Percentiles rank a stretch among this genome's conserved stretches.
phyloP scores from a whole-genome alignment of 1,284 basidiomycete species.

The Athelia sp. region DNA sequence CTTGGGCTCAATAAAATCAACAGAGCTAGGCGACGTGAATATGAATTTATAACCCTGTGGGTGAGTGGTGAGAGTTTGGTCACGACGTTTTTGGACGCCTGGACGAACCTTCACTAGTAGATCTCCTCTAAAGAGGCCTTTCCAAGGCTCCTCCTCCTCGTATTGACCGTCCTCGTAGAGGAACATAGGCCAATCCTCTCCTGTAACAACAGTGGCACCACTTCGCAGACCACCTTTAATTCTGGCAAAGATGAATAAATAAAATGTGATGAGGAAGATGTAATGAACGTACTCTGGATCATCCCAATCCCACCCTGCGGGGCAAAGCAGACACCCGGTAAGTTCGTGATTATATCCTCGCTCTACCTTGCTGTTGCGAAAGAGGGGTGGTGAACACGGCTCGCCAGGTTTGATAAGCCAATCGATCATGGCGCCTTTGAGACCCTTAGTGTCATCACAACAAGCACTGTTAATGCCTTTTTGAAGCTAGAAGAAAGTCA shows the following conservation, averaged over 20 bases:
- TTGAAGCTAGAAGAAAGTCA: constrained; percentile 7
- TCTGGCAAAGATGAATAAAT: neutral
- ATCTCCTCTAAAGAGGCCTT: constrained; percentile 1
- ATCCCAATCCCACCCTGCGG: constrained; percentile 3
- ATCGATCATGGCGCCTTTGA: constrained; percentile 6
- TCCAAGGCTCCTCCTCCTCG: constrained; percentile 2
- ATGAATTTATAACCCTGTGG: constrained; percentile 1
- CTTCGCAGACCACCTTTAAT: neutral
- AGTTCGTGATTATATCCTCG: constrained; percentile 2
- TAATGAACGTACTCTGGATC: constrained; percentile 2
- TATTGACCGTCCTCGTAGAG: constrained; percentile 1
- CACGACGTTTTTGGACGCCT: neutral
- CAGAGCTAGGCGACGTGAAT: neutral
- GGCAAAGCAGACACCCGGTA: constrained; percentile 5
- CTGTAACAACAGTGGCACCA: neutral
- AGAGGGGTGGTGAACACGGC: constrained; percentile 3
- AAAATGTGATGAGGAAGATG: neutral
- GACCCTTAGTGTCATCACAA: constrained; percentile 9
- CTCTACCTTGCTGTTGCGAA: constrained; percentile 3
- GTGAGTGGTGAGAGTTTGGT: neutral
- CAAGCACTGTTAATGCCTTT: constrained; percentile 8
- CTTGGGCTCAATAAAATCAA: neutral
- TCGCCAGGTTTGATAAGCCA: constrained; percentile 8
- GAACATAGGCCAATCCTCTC: constrained; percentile 5
- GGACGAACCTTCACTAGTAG: neutral